Evolutionary conservation across 306 rosid species (phyloP).

Genomic region (Pterocarpus santalinus): DNA sequence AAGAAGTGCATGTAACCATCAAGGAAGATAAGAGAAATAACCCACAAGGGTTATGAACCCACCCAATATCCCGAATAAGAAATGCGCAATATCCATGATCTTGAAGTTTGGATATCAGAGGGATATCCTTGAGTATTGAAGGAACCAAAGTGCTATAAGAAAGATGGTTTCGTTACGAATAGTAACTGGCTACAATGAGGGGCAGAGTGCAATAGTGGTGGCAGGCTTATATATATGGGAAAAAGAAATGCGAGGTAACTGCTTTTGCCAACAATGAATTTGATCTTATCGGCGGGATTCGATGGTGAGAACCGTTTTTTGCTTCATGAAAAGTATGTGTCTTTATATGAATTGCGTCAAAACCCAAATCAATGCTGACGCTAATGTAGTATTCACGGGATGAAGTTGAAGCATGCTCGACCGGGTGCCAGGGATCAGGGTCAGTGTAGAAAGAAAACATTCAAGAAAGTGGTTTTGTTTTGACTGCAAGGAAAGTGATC

Average conservation of each 20-base stretch:
- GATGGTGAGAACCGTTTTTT: no score
- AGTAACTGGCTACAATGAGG: background rate
- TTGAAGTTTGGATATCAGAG: constrained; percentile 32
- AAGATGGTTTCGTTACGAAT: background rate
- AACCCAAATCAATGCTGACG: no score
- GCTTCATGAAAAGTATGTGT: no score
- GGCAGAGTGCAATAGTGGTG: background rate
- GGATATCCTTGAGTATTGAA: constrained; percentile 18
- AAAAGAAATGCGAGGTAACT: constrained; percentile 9
- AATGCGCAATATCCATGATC: constrained; percentile 62
- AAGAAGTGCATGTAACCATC: background rate
- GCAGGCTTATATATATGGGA: constrained; percentile 3
- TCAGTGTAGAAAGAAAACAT: no score
- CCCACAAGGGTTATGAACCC: background rate
- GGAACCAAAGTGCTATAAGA: background rate
- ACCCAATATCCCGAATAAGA: constrained; percentile 84
- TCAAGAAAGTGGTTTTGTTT: no score
- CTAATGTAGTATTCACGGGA: no score
- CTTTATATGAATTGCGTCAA: no score
- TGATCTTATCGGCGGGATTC: no score
- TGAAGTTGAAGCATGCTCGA: no score
- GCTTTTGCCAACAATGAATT: background rate
- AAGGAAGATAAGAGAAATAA: constrained; percentile 20
- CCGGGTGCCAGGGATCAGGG: no score
- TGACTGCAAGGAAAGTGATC: no score